Base-by-base conservation (phyloP, 495 filamentous ascomycete genomes). In the Glonium stellatum region DNA sequence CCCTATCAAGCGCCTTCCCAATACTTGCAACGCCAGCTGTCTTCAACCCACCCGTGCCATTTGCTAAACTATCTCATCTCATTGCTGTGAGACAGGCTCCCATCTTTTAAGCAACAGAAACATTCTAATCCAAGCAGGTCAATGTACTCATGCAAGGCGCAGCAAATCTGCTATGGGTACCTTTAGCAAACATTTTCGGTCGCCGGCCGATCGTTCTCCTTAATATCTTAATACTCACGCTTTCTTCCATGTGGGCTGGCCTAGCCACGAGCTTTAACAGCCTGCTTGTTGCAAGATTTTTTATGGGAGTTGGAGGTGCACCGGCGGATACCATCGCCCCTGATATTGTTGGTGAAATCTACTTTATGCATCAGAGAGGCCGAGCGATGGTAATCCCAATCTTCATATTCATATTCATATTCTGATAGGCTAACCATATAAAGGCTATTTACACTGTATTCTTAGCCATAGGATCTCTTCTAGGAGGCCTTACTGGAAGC, bases 161-260 rank as follows among this genome's bases (percentile, higher is more conserved):
- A 6, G 64, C 65, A 6, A 71, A 71, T 57, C 34, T 71, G 10
- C 66, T 51, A 42, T 71, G 65, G 69, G 67, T 71, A 12, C 69
- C 69, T 1, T 31, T 71, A 31, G 60, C 65, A 1, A 71, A 69
- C 48, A 66, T 54, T 2, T 66, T 69, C 46, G 65, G 69, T 18
- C 69, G 67, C 11, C 49, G 69, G 15, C 62, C 67, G 15, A 54
- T 71, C 34, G 55, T 66, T 27, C 51, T 71, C 4, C 23, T 67
- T 15, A 47, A 54, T 44, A 36, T 70, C 21, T 48, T 69, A 5
- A 15, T 70, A 4, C 50, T 61, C 21, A 54, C 54, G 1, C 49
- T 70, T n/a, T 55, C 39, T 11, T 66, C 59, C 4, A 61, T 71
- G 55, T 71, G 67, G 69, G 62, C 60, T 44, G 69, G 67, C 9